These are phyloP conservation scores for Daldinia sp. DNA, from an alignment of 2,329 filamentous ascomycete genomes.

Conservation along the genomic window DNA sequence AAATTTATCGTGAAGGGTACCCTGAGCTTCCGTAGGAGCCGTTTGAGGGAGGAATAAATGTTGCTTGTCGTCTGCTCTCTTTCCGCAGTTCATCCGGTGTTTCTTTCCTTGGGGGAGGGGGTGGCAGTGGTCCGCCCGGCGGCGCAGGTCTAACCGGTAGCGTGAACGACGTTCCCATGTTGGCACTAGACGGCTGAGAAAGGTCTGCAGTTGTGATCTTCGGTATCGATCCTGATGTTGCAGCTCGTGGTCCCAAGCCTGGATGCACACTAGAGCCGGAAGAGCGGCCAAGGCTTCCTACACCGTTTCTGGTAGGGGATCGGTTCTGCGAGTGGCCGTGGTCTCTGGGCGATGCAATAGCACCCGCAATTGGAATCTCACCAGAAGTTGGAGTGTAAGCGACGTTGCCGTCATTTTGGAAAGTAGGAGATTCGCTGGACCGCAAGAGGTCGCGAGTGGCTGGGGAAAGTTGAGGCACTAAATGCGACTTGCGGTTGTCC, in stretches of 20 bases:
- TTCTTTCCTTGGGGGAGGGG: conserved; percentile 67
- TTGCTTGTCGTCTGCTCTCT: conserved; percentile 62
- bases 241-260: conserved; percentile 61
- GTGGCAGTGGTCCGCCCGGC: conserved; percentile 65
- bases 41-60: conserved; percentile 59
- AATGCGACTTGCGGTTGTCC: conserved; percentile 93
- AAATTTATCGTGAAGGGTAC: conserved; percentile 46
- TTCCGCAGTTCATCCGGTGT: conserved; percentile 62
- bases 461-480: conserved; percentile 81
- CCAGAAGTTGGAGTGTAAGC: conserved; percentile 73
- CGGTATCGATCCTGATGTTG: conserved; percentile 62
- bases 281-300: conserved; percentile 56
- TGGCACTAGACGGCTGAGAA: conserved; percentile 53
- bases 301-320: conserved; percentile 61
- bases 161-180: conserved; percentile 63
- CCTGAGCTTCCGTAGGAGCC: conserved; percentile 48
- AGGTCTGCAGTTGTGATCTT: conserved; percentile 52
- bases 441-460: conserved; percentile 79
- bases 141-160: conserved; percentile 72
- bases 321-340: conserved; percentile 55
- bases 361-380: conserved; percentile 73
- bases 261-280: conserved; percentile 57
- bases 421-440: conserved; percentile 66
- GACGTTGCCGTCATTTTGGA: conserved; percentile 55
- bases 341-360: conserved; percentile 64